These are phyloP conservation scores for Stevia rebaudiana DNA, from an alignment of 140 eudicot genomes.

Conservation along the genomic window DNA sequence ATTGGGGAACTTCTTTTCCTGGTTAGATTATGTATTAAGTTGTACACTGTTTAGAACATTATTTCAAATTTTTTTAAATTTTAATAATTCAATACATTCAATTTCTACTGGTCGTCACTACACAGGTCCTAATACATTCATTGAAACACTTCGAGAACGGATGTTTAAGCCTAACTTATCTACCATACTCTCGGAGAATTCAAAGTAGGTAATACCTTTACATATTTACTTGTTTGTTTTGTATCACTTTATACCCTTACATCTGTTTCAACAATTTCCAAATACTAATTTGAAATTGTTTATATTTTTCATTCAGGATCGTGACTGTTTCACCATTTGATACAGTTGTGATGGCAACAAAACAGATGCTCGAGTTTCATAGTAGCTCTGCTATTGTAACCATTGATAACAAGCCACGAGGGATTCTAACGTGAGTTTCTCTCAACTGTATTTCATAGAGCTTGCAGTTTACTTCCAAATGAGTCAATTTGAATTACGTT, in stretches of 20 bases:
- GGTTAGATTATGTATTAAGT: constrained; percentile 42
- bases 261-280: neutral
- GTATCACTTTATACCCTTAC: constrained; percentile 13
- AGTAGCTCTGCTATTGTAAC: constrained; percentile 76
- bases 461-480: neutral
- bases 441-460: neutral
- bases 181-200: constrained; percentile 72
- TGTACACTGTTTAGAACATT: neutral
- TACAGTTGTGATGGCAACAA: constrained; percentile 77
- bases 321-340: constrained; percentile 81
- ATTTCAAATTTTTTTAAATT: neutral
- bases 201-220: constrained; percentile 96
- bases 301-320: constrained; percentile 38
- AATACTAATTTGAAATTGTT: constrained; percentile 1
- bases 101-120: neutral
- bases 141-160: constrained; percentile 76
- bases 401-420: constrained; percentile 80
- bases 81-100: neutral
- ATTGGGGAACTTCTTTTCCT: constrained; percentile 71
- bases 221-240: constrained; percentile 4
- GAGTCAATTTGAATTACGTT: constrained; percentile 1
- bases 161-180: constrained; percentile 88
- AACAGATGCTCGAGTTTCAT: constrained; percentile 79
- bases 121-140: constrained; percentile 72
- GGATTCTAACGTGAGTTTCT: constrained; percentile 77